Evolutionary conservation across 2,329 filamentous ascomycete genomes (phyloP).

Genomic region (Ceratocystiopsis sp.): DNA sequence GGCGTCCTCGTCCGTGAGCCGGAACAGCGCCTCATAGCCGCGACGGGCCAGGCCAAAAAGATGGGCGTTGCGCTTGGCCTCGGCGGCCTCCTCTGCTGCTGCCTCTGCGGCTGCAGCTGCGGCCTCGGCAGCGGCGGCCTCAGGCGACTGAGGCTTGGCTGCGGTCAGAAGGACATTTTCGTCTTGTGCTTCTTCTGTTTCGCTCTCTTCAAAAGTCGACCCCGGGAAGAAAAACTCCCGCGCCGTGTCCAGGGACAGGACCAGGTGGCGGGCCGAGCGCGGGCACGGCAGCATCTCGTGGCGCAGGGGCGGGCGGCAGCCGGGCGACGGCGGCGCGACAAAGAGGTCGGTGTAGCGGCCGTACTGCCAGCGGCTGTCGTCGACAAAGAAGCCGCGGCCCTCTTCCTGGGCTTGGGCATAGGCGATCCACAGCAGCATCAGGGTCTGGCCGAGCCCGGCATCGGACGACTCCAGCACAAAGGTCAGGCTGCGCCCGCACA

Average conservation of each 20-base stretch:
- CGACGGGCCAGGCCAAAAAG: constrained; percentile 51
- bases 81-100: constrained; percentile 12
- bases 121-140: too few species aligned
- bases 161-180: neutral
- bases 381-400: constrained; percentile 63
- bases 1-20: constrained; percentile 47
- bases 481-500: constrained; percentile 57
- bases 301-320: constrained; percentile 54
- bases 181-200: constrained; percentile 18
- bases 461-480: constrained; percentile 60
- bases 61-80: constrained; percentile 28
- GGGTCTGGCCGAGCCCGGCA: constrained; percentile 57
- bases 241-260: constrained; percentile 54
- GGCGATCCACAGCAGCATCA: constrained; percentile 70
- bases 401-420: constrained; percentile 66
- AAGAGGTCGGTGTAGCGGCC: constrained; percentile 62
- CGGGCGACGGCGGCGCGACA: constrained; percentile 42
- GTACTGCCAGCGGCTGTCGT: constrained; percentile 72
- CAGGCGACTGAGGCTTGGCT: too few species aligned
- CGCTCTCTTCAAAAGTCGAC: constrained; percentile 1
- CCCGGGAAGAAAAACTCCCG: constrained; percentile 42
- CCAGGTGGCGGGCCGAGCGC: constrained; percentile 54
- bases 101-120: too few species aligned
- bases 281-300: constrained; percentile 69
- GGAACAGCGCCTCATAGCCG: constrained; percentile 61